Evolutionary conservation across 1,284 basidiomycete species (phyloP).

Genomic region (Lentinula novae-zelandiae): DNA sequence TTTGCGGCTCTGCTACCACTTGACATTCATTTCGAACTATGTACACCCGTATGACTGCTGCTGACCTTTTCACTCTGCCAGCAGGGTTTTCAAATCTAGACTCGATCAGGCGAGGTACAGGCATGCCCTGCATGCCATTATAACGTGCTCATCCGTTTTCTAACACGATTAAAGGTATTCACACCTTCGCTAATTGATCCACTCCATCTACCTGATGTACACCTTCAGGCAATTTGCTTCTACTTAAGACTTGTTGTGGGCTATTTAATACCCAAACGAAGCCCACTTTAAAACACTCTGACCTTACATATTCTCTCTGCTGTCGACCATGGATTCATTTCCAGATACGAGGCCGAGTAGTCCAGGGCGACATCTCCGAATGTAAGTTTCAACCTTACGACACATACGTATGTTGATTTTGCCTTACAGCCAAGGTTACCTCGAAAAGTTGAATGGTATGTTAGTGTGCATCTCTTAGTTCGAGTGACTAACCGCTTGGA

Average conservation of each 20-base stretch:
- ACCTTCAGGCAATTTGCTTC: constrained; percentile 5
- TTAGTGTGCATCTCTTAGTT: background rate
- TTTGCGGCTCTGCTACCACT: too few species aligned
- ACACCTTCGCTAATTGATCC: background rate
- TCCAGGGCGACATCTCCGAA: background rate
- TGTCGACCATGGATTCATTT: background rate
- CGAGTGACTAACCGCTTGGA: background rate
- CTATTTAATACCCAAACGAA: background rate
- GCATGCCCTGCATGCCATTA: constrained; percentile 3
- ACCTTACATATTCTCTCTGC: background rate
- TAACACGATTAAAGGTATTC: background rate
- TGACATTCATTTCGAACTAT: too few species aligned
- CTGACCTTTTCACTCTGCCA: background rate
- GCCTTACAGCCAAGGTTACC: background rate
- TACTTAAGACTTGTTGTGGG: background rate
- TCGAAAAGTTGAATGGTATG: constrained; percentile 6
- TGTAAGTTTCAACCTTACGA: background rate
- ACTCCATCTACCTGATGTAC: background rate
- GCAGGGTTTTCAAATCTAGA: background rate
- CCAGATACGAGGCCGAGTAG: background rate
- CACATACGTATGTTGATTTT: background rate
- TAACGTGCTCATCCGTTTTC: background rate
- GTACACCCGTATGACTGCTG: too few species aligned
- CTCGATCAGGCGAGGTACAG: background rate
- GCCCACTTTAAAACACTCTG: background rate